A percentile compares a stretch with the other conserved stretches of the same genome.
phyloP scores from a whole-genome alignment of 208 protist species.

The Herpetomonas samuelpessoai region DNA sequence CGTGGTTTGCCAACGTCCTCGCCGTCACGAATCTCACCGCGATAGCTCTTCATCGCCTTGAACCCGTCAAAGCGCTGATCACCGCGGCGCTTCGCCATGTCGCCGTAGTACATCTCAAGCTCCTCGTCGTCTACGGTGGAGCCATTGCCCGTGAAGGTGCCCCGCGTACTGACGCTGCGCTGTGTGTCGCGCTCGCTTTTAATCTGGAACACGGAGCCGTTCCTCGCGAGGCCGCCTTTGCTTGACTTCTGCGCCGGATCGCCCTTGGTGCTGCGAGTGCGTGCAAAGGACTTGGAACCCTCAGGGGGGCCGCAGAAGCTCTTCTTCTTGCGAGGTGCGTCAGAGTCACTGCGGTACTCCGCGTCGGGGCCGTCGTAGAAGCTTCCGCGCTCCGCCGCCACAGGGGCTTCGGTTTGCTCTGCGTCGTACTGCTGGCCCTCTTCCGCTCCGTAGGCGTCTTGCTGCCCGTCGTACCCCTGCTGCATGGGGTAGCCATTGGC shows the following conservation, averaged over 20 bases:
- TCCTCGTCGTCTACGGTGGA: slow-evolving; percentile 22
- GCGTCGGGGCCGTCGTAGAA: slow-evolving; percentile 13
- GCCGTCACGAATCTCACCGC: slow-evolving; percentile 49
- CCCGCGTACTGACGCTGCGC: slow-evolving; percentile 39
- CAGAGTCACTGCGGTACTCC: slow-evolving; percentile 4
- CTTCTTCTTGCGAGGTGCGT: not conserved
- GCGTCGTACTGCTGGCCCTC: slow-evolving; percentile 6
- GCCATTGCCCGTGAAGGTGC: slow-evolving; percentile 21
- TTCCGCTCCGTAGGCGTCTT: not conserved
- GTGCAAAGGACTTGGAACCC: not conserved
- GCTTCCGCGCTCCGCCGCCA: slow-evolving; percentile 2
- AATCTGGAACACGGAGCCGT: slow-evolving; percentile 43
- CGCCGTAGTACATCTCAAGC: slow-evolving; percentile 58
- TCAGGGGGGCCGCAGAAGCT: not conserved
- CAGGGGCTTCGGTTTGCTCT: not conserved
- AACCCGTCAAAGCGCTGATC: slow-evolving; percentile 37
- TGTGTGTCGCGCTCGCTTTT: slow-evolving; percentile 49
- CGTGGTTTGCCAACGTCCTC: slow-evolving; percentile 59
- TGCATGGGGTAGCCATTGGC: slow-evolving; percentile 10
- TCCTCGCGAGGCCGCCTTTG: slow-evolving; percentile 25
- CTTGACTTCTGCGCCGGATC: not conserved
- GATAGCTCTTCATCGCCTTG: slow-evolving; percentile 39
- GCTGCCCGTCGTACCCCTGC: not conserved
- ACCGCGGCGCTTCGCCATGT: slow-evolving; percentile 54
- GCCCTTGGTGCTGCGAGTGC: not conserved